These are phyloP conservation scores for Hanseniaspora clermontiae DNA, from an alignment of 805 yeast species.

Conservation along the genomic window DNA sequence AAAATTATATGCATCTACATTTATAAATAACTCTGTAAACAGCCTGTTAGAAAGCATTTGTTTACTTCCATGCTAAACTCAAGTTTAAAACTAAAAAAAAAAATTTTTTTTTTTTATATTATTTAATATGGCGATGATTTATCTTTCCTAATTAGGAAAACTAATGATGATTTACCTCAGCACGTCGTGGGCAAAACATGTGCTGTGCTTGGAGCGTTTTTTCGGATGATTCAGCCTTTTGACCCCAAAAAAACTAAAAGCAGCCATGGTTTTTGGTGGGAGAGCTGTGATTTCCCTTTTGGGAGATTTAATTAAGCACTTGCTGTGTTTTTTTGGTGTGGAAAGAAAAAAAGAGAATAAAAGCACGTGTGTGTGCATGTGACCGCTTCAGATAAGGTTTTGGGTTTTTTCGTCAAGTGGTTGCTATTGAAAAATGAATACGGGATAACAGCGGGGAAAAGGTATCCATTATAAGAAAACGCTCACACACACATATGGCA, in stretches of 20 bases:
- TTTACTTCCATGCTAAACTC: not conserved
- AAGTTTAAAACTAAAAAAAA: not conserved
- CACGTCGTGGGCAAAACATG: no score
- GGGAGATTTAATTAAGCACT: not conserved
- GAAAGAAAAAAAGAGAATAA: no score
- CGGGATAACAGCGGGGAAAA: no score
- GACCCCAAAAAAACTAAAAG: no score
- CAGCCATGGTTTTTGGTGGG: no score
- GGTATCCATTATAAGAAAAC: no score
- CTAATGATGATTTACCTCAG: not conserved
- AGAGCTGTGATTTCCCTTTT: not conserved
- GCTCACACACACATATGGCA: no score
- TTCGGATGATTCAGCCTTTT: not conserved
- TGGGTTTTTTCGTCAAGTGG: no score
- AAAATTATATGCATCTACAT: not conserved
- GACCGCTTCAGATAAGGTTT: no score
- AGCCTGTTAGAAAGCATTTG: not conserved
- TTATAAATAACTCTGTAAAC: not conserved
- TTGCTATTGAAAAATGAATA: no score
- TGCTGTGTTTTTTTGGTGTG: no score
- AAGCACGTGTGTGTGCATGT: no score
- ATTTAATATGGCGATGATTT: not conserved
- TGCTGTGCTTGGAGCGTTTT: not conserved
- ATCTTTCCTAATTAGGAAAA: constrained; percentile 8
- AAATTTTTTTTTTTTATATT: not conserved